phyloP scores from a whole-genome alignment of 73 alveolate genomes.

The Stentor roeselii region DNA sequence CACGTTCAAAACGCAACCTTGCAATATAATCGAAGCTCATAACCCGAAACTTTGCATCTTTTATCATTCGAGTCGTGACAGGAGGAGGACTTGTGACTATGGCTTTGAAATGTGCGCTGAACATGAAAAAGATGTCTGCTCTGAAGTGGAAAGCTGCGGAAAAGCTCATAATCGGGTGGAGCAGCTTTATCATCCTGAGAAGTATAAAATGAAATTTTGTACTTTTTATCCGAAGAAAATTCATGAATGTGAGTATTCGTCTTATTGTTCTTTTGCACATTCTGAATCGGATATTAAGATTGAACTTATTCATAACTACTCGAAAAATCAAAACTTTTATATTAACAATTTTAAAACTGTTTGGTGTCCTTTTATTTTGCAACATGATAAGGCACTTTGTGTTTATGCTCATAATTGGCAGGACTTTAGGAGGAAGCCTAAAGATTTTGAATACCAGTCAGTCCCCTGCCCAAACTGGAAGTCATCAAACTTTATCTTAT shows the following conservation, averaged over 20 bases:
- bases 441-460: conserved; percentile 38
- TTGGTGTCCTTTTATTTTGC: conserved; percentile 93
- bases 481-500: conserved; percentile 12
- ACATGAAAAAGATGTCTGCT: conserved; percentile 65
- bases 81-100: conserved; percentile 60
- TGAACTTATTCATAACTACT: conserved; percentile 73
- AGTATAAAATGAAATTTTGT: conserved; percentile 82
- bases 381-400: conserved; percentile 90
- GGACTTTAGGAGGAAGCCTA: conserved; percentile 94
- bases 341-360: conserved; percentile 89
- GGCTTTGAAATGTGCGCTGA: conserved; percentile 67
- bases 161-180: conserved; percentile 85
- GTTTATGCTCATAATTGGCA: conserved; percentile 97
- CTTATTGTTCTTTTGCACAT: conserved; percentile 86
- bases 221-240: conserved; percentile 64
- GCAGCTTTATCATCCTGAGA: conserved; percentile 78
- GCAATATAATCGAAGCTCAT: conserved; percentile 59
- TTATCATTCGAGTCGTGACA: conserved; percentile 68
- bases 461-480: conserved; percentile 29
- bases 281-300: conserved; percentile 71
- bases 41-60: conserved; percentile 74
- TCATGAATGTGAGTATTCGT: conserved; percentile 76
- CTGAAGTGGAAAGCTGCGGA: conserved; percentile 63
- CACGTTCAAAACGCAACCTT: conserved; percentile 62
- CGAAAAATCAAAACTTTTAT: conserved; percentile 68